Evolutionary conservation across 2,329 filamentous ascomycete genomes (phyloP).

Genomic region (Penicillium sp.): DNA sequence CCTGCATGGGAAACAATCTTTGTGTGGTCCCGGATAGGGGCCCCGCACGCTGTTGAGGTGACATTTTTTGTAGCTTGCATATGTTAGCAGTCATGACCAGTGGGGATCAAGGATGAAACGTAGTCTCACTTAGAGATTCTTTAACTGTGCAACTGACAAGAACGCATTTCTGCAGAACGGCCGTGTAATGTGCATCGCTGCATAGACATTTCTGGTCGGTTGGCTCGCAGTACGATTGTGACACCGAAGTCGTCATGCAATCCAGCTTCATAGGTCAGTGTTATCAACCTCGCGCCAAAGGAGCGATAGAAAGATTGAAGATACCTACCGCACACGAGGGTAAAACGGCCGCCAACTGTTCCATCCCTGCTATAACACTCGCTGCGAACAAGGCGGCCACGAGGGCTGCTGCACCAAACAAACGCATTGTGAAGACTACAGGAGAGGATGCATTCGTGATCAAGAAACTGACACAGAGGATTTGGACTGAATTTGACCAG

Average conservation of each 20-base stretch:
- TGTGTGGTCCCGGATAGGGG: conserved; percentile 36
- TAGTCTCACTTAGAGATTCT: conserved; percentile 33
- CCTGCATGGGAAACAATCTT: conserved; percentile 31
- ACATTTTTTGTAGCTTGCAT: conserved; percentile 41
- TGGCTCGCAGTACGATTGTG: conserved; percentile 35
- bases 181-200: conserved; percentile 31
- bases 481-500: neutral
- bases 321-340: conserved; percentile 24
- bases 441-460: conserved; percentile 3
- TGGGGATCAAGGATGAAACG: neutral
- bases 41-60: conserved; percentile 38
- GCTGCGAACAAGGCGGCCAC: conserved; percentile 6
- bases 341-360: conserved; percentile 13
- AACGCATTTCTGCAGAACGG: conserved; percentile 34
- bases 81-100: conserved; percentile 5
- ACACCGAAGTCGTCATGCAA: conserved; percentile 23
- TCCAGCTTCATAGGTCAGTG: conserved; percentile 17
- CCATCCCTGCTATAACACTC: conserved; percentile 7
- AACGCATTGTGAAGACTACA: conserved; percentile 7
- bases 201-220: conserved; percentile 43
- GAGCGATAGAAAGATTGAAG: too few species aligned
- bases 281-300: neutral
- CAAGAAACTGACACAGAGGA: neutral
- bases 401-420: conserved; percentile 2
- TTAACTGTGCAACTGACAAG: conserved; percentile 34